A percentile compares a stretch with the other conserved stretches of the same genome.
phyloP scores from a whole-genome alignment of 768 basidiomycete genomes.

The Tulasnella sp. region DNA sequence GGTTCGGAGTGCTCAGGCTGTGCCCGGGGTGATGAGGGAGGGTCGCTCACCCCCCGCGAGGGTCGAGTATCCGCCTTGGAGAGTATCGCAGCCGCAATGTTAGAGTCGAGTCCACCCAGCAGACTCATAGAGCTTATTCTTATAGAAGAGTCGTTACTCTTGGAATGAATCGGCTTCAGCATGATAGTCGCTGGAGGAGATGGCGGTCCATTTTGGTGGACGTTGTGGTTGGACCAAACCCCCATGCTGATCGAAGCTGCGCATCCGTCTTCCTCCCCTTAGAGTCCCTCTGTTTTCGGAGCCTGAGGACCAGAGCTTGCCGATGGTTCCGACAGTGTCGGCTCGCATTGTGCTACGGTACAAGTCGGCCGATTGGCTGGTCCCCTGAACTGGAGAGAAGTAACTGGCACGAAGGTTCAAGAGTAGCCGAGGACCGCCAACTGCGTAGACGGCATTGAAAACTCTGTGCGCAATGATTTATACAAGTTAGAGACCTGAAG shows the following conservation, averaged over 20 bases:
- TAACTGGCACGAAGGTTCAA: conserved; percentile 1
- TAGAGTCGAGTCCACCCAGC: no score
- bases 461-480: no score
- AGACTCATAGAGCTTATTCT: no score
- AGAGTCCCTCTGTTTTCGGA: neutral
- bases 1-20: no score
- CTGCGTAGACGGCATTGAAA: neutral
- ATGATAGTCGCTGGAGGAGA: no score
- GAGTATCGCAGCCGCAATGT: no score
- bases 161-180: no score
- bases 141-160: no score
- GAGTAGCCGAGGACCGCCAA: neutral
- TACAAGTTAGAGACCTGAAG: neutral
- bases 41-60: no score
- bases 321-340: neutral
- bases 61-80: no score
- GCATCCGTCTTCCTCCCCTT: neutral
- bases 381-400: neutral
- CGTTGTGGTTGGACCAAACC: neutral
- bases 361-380: neutral
- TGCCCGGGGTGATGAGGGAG: no score
- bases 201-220: neutral
- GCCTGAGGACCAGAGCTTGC: neutral
- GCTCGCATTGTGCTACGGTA: neutral
- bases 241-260: neutral